phyloP scores from a whole-genome alignment of 2,329 filamentous ascomycete species.

The Colletotrichum filicis region DNA sequence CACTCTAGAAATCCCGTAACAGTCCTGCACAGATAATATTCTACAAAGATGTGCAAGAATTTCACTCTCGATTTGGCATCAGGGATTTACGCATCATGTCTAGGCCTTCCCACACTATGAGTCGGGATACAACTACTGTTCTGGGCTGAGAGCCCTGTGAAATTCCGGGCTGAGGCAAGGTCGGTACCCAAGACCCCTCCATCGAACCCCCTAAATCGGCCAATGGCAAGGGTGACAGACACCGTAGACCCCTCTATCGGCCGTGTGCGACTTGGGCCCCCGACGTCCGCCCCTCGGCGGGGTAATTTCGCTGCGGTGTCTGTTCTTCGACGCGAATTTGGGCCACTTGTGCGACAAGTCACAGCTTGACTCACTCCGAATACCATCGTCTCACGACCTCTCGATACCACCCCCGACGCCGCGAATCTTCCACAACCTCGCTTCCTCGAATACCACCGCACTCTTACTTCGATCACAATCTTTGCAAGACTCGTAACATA shows the following conservation, averaged over 20 bases:
- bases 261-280: slow-evolving; percentile 18
- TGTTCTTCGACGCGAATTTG: slow-evolving; percentile 13
- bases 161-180: background rate
- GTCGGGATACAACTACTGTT: slow-evolving; percentile 11
- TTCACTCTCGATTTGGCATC: background rate
- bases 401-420: background rate
- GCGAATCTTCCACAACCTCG: background rate
- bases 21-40: background rate
- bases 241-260: slow-evolving; percentile 35
- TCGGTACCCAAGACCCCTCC: background rate
- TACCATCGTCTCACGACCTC: background rate
- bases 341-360: slow-evolving; percentile 25
- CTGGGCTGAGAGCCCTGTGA: slow-evolving; percentile 26
- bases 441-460: background rate
- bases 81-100: background rate
- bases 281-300: slow-evolving; percentile 36
- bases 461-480: background rate
- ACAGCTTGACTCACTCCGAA: slow-evolving; percentile 27
- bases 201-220: slow-evolving; percentile 10
- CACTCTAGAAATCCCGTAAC: background rate
- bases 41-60: background rate
- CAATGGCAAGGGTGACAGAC: slow-evolving; percentile 23
- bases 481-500: background rate
- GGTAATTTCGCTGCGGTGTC: slow-evolving; percentile 32
- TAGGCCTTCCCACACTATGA: background rate